A percentile compares a stretch with the other conserved stretches of the same genome.
Conservation (phyloP, 352 stramenopile species). For the Halophytophthora polymorphica region DNA sequence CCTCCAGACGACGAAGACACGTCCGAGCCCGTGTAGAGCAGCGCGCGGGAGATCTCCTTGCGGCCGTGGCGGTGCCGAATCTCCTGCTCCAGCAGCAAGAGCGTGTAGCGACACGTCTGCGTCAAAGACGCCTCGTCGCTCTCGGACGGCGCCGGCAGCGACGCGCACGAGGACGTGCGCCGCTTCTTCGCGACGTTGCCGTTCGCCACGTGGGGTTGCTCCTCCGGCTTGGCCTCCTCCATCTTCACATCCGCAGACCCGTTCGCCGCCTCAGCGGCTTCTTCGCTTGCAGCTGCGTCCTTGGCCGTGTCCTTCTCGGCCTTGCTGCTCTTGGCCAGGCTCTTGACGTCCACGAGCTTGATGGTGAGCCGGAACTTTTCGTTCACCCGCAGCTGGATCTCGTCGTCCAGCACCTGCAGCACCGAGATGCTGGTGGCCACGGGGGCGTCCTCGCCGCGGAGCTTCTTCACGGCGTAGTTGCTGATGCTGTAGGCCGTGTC, state of each 20-base stretch:
- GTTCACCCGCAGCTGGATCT: slow-evolving; percentile 74
- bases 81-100: slow-evolving; percentile 79
- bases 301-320: slow-evolving; percentile 7
- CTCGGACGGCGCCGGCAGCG: slow-evolving; percentile 21
- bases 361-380: slow-evolving; percentile 72
- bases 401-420: slow-evolving; percentile 76
- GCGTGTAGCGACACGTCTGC: slow-evolving; percentile 63
- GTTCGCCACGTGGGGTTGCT: slow-evolving; percentile 11
- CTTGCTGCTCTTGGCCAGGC: slow-evolving; percentile 18
- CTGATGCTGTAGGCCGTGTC: slow-evolving; percentile 63
- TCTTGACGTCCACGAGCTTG: slow-evolving; percentile 65
- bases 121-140: slow-evolving; percentile 53
- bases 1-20: slow-evolving; percentile 13
- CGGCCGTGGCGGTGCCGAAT: slow-evolving; percentile 71
- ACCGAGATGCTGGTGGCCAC: slow-evolving; percentile 50
- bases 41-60: slow-evolving; percentile 60
- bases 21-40: slow-evolving; percentile 47
- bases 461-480: slow-evolving; percentile 54
- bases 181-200: slow-evolving; percentile 23
- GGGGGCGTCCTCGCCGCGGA: slow-evolving; percentile 28
- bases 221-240: slow-evolving; percentile 11
- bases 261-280: slow-evolving; percentile 8
- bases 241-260: slow-evolving; percentile 20
- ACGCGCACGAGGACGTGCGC: slow-evolving; percentile 21
- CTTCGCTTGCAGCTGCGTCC: background rate